Conservation (phyloP, 1,284 basidiomycete species). For the Cryptococcus sp. region DNA sequence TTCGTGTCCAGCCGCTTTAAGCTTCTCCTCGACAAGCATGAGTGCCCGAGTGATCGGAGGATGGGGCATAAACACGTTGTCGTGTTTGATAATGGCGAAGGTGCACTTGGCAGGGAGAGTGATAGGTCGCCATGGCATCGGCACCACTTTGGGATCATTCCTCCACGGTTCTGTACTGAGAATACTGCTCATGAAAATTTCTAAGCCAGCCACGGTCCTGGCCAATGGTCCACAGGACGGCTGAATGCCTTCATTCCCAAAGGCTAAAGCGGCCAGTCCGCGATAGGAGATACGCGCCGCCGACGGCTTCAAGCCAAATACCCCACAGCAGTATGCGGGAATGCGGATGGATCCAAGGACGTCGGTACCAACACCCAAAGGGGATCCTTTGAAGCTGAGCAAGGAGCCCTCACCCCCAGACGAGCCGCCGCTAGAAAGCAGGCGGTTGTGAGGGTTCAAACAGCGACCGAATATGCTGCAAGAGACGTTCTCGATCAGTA, state of each 20-base stretch:
- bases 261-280: conserved; percentile 39
- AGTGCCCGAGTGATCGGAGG: conserved; percentile 49
- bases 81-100: conserved; percentile 47
- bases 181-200: conserved; percentile 39
- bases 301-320: conserved; percentile 48
- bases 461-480: conserved; percentile 35
- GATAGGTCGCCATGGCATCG: conserved; percentile 34
- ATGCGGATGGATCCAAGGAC: conserved; percentile 50
- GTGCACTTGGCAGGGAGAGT: conserved; percentile 1
- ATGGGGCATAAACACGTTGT: conserved; percentile 43
- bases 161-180: conserved; percentile 43
- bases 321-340: conserved; percentile 21
- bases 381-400: conserved; percentile 42
- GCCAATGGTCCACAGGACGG: conserved; percentile 43
- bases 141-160: conserved; percentile 34
- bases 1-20: conserved; percentile 28
- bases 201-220: conserved; percentile 39
- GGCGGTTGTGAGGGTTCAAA: conserved; percentile 57
- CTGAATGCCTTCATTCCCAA: conserved; percentile 36
- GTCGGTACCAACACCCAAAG: conserved; percentile 52
- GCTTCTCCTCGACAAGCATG: conserved; percentile 26
- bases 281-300: conserved; percentile 40
- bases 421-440: conserved; percentile 60
- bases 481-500: conserved; percentile 24
- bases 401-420: conserved; percentile 63